A percentile compares a stretch with the other conserved stretches of the same genome.
Evolutionary conservation across 2,329 filamentous ascomycete genomes (phyloP).

Genomic region (Karstenula rhodostoma): DNA sequence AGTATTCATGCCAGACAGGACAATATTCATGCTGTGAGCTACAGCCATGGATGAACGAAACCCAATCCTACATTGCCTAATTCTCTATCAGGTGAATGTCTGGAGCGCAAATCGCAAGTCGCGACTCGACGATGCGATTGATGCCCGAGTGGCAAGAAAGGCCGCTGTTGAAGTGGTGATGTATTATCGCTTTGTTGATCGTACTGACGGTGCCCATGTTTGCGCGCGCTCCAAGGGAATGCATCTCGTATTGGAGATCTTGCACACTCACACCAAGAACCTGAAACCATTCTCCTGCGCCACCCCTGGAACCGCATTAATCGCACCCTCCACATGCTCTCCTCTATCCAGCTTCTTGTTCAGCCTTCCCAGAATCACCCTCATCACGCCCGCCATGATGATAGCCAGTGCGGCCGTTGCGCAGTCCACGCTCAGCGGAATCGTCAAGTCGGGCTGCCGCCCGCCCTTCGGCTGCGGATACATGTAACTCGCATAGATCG

Average conservation of each 20-base stretch:
- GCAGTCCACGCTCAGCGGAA: slow-evolving; percentile 75
- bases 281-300: slow-evolving; percentile 70
- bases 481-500: slow-evolving; percentile 75
- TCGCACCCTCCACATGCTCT: slow-evolving; percentile 61
- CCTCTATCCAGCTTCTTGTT: slow-evolving; percentile 76
- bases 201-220: background rate
- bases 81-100: too few species aligned
- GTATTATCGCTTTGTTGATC: background rate
- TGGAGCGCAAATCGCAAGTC: too few species aligned
- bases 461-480: slow-evolving; percentile 61
- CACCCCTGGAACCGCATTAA: slow-evolving; percentile 64
- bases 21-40: too few species aligned
- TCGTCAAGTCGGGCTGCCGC: slow-evolving; percentile 50
- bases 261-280: slow-evolving; percentile 62
- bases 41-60: too few species aligned
- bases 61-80: too few species aligned
- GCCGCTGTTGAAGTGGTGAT: too few species aligned
- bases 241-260: too few species aligned
- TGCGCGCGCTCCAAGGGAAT: too few species aligned
- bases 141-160: too few species aligned
- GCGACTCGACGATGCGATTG: too few species aligned
- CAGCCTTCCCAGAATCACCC: slow-evolving; percentile 68
- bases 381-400: slow-evolving; percentile 67
- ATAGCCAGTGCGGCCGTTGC: slow-evolving; percentile 71
- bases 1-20: too few species aligned